A percentile compares a stretch with the other conserved stretches of the same genome.
These are phyloP conservation scores for Fusarium sp. DNA, from an alignment of 2,329 filamentous ascomycete genomes.

Conservation along the genomic window DNA sequence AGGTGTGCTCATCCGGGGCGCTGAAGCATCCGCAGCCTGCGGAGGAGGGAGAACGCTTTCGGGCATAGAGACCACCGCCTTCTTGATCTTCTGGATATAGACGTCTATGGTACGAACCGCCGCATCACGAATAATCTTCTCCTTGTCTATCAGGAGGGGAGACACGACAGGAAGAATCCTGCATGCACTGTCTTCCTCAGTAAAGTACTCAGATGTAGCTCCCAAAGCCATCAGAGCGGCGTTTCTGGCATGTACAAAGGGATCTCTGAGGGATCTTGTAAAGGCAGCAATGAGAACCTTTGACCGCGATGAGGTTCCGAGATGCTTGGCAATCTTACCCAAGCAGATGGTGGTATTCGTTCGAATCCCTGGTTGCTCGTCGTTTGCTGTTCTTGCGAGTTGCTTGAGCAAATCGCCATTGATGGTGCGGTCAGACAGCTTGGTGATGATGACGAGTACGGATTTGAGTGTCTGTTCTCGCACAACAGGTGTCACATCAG, in stretches of 20 bases:
- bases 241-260: slow-evolving; percentile 93
- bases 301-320: slow-evolving; percentile 80
- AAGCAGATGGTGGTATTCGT: slow-evolving; percentile 99
- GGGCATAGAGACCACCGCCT: slow-evolving; percentile 81
- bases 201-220: slow-evolving; percentile 88
- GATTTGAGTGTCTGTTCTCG: slow-evolving; percentile 97
- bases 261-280: slow-evolving; percentile 87
- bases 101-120: slow-evolving; percentile 89
- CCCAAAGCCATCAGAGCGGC: slow-evolving; percentile 87
- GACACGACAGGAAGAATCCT: slow-evolving; percentile 88
- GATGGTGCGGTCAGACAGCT: slow-evolving; percentile 91
- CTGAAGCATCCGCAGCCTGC: slow-evolving; percentile 62
- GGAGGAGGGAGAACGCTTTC: slow-evolving; percentile 82
- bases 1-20: slow-evolving; percentile 83
- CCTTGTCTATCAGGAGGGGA: slow-evolving; percentile 90
- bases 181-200: slow-evolving; percentile 87
- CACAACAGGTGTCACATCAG: slow-evolving; percentile 89
- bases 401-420: slow-evolving; percentile 94
- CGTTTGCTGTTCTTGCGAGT: slow-evolving; percentile 95
- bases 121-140: slow-evolving; percentile 93
- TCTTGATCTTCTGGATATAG: slow-evolving; percentile 85
- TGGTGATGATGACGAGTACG: slow-evolving; percentile 86
- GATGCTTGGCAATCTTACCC: slow-evolving; percentile 92
- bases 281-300: slow-evolving; percentile 97
- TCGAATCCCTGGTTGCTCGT: slow-evolving; percentile 95